Percentiles rank a stretch among this genome's conserved stretches.
These are phyloP conservation scores for Gentiana dahurica DNA, from an alignment of 257 asterid species.

Conservation along the genomic window DNA sequence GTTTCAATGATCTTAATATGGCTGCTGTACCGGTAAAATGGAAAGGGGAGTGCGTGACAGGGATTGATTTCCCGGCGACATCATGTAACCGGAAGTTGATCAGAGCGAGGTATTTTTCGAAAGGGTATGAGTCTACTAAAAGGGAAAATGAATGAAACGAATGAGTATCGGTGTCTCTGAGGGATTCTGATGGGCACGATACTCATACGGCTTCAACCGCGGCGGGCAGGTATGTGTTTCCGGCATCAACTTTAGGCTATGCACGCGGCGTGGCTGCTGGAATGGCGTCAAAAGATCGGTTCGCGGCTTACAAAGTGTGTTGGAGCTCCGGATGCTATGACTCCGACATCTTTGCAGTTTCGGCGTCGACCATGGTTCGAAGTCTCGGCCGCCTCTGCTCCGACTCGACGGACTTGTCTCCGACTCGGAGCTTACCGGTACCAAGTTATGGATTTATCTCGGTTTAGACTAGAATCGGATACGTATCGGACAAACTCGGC, in stretches of 20 bases:
- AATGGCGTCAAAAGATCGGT: constrained; percentile 90
- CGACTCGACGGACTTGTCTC: constrained; percentile 20
- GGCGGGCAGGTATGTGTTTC: constrained; percentile 79
- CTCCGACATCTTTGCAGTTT: constrained; percentile 81
- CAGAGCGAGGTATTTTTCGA: constrained; percentile 62
- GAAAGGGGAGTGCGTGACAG: constrained; percentile 60
- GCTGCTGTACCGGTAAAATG: constrained; percentile 61
- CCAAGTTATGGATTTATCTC: too few relatives aligned
- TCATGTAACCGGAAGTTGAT: constrained; percentile 73
- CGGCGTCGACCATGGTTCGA: constrained; percentile 45
- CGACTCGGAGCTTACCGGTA: too few relatives aligned
- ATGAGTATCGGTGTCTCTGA: constrained; percentile 59
- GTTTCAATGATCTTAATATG: constrained; percentile 59
- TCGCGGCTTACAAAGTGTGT: constrained; percentile 82
- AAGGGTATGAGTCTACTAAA: constrained; percentile 62
- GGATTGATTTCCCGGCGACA: constrained; percentile 35
- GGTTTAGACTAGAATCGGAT: too few relatives aligned
- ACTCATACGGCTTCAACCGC: constrained; percentile 96
- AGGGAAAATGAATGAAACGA: constrained; percentile 62
- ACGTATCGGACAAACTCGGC: too few relatives aligned
- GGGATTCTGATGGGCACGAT: constrained; percentile 91
- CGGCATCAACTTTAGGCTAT: constrained; percentile 75
- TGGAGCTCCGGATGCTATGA: constrained; percentile 87
- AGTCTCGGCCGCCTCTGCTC: too few relatives aligned
- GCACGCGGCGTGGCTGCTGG: constrained; percentile 92